phyloP scores from a whole-genome alignment of 73 alveolate species.

The Paramecium primaurelia region DNA sequence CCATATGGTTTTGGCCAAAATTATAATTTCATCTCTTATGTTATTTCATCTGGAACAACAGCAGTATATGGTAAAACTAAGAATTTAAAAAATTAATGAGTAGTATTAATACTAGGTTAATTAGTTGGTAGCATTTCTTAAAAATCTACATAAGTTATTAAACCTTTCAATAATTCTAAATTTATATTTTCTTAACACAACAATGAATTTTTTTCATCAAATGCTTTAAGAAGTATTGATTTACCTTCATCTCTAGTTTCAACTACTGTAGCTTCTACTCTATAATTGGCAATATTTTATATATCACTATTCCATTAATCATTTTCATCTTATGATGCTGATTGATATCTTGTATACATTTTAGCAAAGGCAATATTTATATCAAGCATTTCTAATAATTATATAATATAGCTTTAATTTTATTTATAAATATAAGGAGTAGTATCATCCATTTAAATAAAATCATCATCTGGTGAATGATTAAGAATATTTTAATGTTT shows the following conservation, averaged over 20 bases:
- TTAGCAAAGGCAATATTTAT: neutral
- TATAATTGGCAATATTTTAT: neutral
- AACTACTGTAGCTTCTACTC: neutral
- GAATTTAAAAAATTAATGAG: constrained; percentile 41
- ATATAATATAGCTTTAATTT: neutral
- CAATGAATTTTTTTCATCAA: neutral
- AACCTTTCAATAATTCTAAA: neutral
- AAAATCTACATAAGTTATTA: neutral
- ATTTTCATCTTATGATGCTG: neutral
- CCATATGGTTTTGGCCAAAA: constrained; percentile 53
- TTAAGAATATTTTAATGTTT: neutral
- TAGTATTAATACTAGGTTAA: neutral
- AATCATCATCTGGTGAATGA: neutral
- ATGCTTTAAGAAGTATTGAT: neutral
- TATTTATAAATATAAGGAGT: neutral
- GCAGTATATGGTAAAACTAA: constrained; percentile 6
- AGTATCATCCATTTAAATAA: neutral
- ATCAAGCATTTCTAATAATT: constrained; percentile 12
- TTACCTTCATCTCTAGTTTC: constrained; percentile 6
- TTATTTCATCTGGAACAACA: constrained; percentile 2
- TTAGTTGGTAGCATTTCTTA: constrained; percentile 48
- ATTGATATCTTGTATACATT: neutral
- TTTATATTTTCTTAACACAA: neutral
- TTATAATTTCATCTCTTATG: neutral
- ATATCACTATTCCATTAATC: neutral